These are phyloP conservation scores for Solanum lignicaule DNA, from an alignment of 257 asterid genomes.

Conservation along the genomic window DNA sequence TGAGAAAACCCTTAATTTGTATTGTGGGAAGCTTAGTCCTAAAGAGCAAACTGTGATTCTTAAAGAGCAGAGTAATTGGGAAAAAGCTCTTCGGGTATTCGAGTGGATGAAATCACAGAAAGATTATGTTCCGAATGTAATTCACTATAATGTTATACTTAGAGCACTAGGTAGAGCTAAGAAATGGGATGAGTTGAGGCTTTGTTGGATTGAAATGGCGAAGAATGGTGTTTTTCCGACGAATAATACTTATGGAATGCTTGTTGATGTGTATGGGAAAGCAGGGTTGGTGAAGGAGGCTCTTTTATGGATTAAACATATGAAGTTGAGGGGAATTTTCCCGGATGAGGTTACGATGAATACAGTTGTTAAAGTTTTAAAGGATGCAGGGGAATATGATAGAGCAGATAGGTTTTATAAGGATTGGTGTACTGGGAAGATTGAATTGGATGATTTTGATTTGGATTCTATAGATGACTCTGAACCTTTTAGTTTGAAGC, in stretches of 20 bases:
- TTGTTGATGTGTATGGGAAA: slow-evolving; percentile 90
- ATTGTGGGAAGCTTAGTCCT: slow-evolving; percentile 58
- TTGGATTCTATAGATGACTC: slow-evolving; percentile 44
- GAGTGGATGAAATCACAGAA: slow-evolving; percentile 76
- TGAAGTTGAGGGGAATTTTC: slow-evolving; percentile 71
- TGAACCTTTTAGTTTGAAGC: slow-evolving; percentile 57
- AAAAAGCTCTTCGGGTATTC: slow-evolving; percentile 63
- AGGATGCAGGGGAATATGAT: slow-evolving; percentile 69
- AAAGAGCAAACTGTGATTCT: slow-evolving; percentile 84
- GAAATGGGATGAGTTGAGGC: slow-evolving; percentile 92
- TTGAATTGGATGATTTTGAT: slow-evolving; percentile 63
- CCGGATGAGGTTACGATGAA: slow-evolving; percentile 95
- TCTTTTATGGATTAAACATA: slow-evolving; percentile 82
- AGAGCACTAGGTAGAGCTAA: slow-evolving; percentile 70
- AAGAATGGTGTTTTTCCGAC: slow-evolving; percentile 54
- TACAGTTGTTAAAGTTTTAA: slow-evolving; percentile 72
- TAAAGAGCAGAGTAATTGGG: slow-evolving; percentile 80
- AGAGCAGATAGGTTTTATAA: slow-evolving; percentile 61
- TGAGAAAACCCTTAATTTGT: slow-evolving; percentile 43
- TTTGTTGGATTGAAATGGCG: slow-evolving; percentile 95
- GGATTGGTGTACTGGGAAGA: slow-evolving; percentile 69
- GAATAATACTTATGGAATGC: slow-evolving; percentile 84
- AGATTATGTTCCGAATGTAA: slow-evolving; percentile 72
- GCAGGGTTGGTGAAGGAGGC: slow-evolving; percentile 86
- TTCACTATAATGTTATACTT: slow-evolving; percentile 87